Evolutionary conservation across 176 grass and related monocot genomes (phyloP).

Genomic region (Alopecurus myosuroides): DNA sequence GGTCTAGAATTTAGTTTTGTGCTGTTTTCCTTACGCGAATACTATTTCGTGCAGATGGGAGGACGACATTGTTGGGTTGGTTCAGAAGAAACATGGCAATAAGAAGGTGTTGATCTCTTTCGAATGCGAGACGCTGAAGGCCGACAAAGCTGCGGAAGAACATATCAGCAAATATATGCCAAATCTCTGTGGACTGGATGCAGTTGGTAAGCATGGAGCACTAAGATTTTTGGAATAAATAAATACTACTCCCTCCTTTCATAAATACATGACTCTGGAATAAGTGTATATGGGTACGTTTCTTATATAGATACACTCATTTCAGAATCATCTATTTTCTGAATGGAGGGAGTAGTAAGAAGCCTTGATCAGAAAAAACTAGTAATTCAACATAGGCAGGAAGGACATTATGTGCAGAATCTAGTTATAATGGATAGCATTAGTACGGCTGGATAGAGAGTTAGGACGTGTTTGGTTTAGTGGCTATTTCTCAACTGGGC

Average conservation of each 20-base stretch:
- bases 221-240: background rate
- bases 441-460: background rate
- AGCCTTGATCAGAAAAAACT: background rate
- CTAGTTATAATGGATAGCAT: background rate
- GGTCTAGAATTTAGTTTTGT: background rate
- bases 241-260: no score
- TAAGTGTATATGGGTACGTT: no score
- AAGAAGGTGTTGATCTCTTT: slow-evolving; percentile 58
- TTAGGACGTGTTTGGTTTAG: no score
- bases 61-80: slow-evolving; percentile 68
- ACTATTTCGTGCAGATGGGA: slow-evolving; percentile 56
- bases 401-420: background rate
- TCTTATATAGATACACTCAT: no score
- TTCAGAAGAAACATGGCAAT: slow-evolving; percentile 66
- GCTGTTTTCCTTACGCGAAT: background rate
- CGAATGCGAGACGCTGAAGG: slow-evolving; percentile 77
- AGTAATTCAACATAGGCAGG: background rate
- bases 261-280: no score
- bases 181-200: slow-evolving; percentile 64
- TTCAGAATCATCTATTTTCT: no score
- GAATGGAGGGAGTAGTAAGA: no score
- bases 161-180: slow-evolving; percentile 83
- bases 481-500: no score
- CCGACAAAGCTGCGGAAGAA: slow-evolving; percentile 78
- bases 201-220: slow-evolving; percentile 62